Evolutionary conservation across 129 eudicot genomes (phyloP).

Genomic region (Deinandra increscens): DNA sequence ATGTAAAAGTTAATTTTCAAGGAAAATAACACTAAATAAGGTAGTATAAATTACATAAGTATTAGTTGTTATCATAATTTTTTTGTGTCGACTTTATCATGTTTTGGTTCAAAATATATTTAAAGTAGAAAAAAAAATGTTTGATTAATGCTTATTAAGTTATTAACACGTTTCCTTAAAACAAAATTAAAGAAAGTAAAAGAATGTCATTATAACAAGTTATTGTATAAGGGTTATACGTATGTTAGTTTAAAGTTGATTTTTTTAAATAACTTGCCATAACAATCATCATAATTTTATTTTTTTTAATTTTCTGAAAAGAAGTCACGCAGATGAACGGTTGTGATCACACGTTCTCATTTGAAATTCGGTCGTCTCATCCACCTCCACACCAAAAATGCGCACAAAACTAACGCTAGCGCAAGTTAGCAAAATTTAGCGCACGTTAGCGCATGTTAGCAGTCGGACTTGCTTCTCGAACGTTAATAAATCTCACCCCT

Average conservation of each 20-base stretch:
- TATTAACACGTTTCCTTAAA: neutral
- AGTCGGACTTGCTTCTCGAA: slow-evolving; percentile 30
- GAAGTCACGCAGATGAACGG: slow-evolving; percentile 16
- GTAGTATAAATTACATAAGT: no score
- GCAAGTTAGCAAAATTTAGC: neutral
- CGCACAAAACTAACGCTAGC: neutral
- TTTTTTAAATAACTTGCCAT: no score
- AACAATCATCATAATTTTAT: no score
- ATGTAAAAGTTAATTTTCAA: no score
- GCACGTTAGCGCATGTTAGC: slow-evolving; percentile 29
- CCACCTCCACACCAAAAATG: slow-evolving; percentile 15
- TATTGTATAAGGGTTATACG: no score
- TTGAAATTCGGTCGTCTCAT: slow-evolving; percentile 24
- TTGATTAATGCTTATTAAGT: neutral
- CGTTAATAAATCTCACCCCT: slow-evolving; percentile 44
- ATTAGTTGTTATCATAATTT: no score
- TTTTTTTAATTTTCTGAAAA: no score
- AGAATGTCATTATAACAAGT: no score
- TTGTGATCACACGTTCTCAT: slow-evolving; percentile 7
- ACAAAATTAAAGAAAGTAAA: no score
- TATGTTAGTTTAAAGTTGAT: no score
- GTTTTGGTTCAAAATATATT: neutral
- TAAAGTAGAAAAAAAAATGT: no score
- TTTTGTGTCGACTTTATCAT: neutral
- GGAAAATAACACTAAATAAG: no score